A percentile compares a stretch with the other conserved stretches of the same genome.
Conservation (phyloP, 306 rosid genomes). For the Vigna hirtella region DNA sequence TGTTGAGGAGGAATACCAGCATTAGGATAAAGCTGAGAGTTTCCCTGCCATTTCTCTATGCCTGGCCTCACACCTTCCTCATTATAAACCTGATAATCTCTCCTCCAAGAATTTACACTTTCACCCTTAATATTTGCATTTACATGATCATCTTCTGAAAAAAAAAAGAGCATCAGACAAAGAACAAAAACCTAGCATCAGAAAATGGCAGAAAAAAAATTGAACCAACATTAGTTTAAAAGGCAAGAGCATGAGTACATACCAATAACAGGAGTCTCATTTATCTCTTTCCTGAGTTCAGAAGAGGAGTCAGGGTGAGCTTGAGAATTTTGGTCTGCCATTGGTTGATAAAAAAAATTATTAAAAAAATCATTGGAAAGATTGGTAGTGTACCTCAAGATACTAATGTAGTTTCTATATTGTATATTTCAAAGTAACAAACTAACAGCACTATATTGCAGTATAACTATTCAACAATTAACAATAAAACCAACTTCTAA, state of each 20-base stretch:
- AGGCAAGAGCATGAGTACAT: constrained; percentile 45
- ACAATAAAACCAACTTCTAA: constrained; percentile 28
- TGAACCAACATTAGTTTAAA: constrained; percentile 9
- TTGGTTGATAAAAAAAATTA: constrained; percentile 38
- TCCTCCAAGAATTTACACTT: constrained; percentile 65
- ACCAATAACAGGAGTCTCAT: constrained; percentile 61
- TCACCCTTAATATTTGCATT: constrained; percentile 56
- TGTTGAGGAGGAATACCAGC: constrained; percentile 70
- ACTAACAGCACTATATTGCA: not conserved
- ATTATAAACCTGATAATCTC: constrained; percentile 58
- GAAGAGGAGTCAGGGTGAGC: constrained; percentile 70
- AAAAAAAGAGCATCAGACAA: constrained; percentile 23
- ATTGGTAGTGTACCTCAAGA: not conserved
- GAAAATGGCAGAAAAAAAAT: constrained; percentile 34
- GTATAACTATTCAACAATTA: constrained; percentile 21
- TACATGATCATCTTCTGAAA: constrained; percentile 64
- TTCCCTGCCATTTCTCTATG: constrained; percentile 84
- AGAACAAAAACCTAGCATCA: constrained; percentile 35
- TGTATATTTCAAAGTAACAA: constrained; percentile 32
- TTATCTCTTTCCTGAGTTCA: constrained; percentile 57
- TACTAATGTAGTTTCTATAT: constrained; percentile 4
- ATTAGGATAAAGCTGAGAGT: constrained; percentile 75
- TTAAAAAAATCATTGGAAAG: constrained; percentile 30
- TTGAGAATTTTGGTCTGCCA: constrained; percentile 64
- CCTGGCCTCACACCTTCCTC: constrained; percentile 72